Evolutionary conservation across 225 moss, liverwort and hornwort species (phyloP).

Genomic region (Straminergon stramineum): DNA sequence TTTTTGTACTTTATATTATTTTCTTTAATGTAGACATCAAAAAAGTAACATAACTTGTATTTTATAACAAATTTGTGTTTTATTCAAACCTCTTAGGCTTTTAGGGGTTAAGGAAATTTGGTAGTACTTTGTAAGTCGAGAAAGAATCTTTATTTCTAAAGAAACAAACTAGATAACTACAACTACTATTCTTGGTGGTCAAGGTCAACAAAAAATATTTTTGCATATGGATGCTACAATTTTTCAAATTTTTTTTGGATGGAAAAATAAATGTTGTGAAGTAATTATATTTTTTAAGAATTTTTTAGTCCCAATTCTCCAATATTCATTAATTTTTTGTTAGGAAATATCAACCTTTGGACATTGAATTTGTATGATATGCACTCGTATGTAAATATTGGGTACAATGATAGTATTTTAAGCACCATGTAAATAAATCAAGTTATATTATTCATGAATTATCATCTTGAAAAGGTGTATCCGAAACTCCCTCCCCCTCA

Average conservation of each 20-base stretch:
- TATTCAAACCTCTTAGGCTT: too few relatives aligned
- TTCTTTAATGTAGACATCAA: too few relatives aligned
- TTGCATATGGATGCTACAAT: neutral
- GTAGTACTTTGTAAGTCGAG: rapidly evolving
- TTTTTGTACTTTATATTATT: too few relatives aligned
- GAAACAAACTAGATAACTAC: neutral
- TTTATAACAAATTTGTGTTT: too few relatives aligned
- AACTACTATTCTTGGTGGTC: rapidly evolving
- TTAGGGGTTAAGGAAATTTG: neutral
- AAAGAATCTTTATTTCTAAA: neutral
- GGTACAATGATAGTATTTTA: rapidly evolving
- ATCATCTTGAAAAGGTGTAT: neutral
- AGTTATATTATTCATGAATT: neutral
- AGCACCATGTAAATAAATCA: neutral
- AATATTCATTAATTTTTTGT: neutral
- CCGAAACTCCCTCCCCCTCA: rapidly evolving
- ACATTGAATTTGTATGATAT: rapidly evolving
- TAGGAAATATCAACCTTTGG: neutral
- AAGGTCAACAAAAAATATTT: rapidly evolving
- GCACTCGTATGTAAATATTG: neutral
- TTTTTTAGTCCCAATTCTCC: rapidly evolving
- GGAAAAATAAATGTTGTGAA: neutral
- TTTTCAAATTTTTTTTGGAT: neutral
- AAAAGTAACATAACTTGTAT: too few relatives aligned
- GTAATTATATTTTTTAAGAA: neutral